Evolutionary conservation across 1,139 yeast species (phyloP).

Genomic region (Suhomyces ambrosiae): DNA sequence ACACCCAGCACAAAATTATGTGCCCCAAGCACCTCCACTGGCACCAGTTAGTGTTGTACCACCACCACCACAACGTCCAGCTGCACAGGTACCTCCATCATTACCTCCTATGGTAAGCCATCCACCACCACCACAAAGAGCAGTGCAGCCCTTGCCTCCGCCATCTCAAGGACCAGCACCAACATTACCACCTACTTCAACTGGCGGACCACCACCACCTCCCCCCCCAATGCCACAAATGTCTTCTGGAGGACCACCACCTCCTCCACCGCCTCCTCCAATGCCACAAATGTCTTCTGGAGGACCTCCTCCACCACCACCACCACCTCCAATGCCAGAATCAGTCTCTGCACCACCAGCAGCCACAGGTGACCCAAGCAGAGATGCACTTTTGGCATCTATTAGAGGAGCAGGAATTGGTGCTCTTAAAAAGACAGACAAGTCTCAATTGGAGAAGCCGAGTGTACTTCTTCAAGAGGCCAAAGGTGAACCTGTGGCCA

Average conservation of each 20-base stretch:
- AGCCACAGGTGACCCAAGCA: constrained; percentile 51
- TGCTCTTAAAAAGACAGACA: constrained; percentile 73
- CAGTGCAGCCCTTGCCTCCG: constrained; percentile 23
- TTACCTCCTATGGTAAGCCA: constrained; percentile 16
- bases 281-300: constrained; percentile 9
- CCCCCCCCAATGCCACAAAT: constrained; percentile 38
- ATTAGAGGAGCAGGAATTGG: constrained; percentile 79
- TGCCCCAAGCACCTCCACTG: background rate
- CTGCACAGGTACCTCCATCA: constrained; percentile 22
- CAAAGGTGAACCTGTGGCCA: constrained; percentile 52
- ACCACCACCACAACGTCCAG: constrained; percentile 24
- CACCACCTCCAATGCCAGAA: constrained; percentile 26
- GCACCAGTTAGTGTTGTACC: constrained; percentile 9
- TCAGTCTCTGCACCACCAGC: constrained; percentile 14
- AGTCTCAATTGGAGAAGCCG: constrained; percentile 79
- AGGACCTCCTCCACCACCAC: constrained; percentile 31
- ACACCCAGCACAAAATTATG: constrained; percentile 1
- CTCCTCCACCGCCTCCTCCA: constrained; percentile 30
- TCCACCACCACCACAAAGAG: constrained; percentile 16
- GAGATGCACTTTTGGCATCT: constrained; percentile 86
- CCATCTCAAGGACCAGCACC: constrained; percentile 29
- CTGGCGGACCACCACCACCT: constrained; percentile 25
- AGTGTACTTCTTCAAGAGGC: constrained; percentile 73
- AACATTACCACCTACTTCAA: constrained; percentile 21
- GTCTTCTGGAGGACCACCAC: constrained; percentile 24